Base-by-base conservation (phyloP, 148 eudicot species). In the Dianthus caryophyllus region DNA sequence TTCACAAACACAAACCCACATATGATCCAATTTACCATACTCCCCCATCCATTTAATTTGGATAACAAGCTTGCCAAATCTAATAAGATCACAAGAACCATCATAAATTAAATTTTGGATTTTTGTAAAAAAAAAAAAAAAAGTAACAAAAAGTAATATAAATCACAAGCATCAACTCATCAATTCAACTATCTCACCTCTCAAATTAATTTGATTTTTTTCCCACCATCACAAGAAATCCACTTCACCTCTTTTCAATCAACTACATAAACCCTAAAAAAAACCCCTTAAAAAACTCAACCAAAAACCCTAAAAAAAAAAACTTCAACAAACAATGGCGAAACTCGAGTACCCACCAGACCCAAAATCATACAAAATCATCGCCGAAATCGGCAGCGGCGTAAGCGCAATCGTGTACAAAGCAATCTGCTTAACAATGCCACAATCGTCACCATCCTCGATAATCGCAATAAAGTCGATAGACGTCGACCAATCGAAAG, bases 381-480 rank as follows among this genome's bases (percentile, higher is more conserved):
- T 80, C 15, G 76, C 74, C 2, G 89, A 87, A 53, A 84, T 89
- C 31, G 96, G 96, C 6, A 51, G 79, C 21, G 96, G 96, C 0
- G 82, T 78, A 0, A 86, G 89, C 60, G 89, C 88, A 3, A 67
- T 78, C 1, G 96, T 89, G 1, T 89, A 86, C 84, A 89, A 87
- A 69, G 91, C 96, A 2, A 25, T 68, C 0, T 89, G 96, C 63
- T 41, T 70, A 18, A 64, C 78, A 49, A 49, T 49, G 24, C 79
- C 88, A 9, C 33, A 72, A 58, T 70, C 77, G 49, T 76, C 77
- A 48, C 73, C 75, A 41, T 78, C 78, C 0, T 30, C 85, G 1
- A 47, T 76, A 0, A 89, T 89, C 0, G 96, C 96, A 0, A 89
- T 89, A 33, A 89, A 89, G 41, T 75, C 88, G 20, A 89, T 89